A percentile compares a stretch with the other conserved stretches of the same genome.
These are phyloP conservation scores for Diplodia corticola DNA, from an alignment of 2,329 filamentous ascomycete species.

Conservation along the genomic window DNA sequence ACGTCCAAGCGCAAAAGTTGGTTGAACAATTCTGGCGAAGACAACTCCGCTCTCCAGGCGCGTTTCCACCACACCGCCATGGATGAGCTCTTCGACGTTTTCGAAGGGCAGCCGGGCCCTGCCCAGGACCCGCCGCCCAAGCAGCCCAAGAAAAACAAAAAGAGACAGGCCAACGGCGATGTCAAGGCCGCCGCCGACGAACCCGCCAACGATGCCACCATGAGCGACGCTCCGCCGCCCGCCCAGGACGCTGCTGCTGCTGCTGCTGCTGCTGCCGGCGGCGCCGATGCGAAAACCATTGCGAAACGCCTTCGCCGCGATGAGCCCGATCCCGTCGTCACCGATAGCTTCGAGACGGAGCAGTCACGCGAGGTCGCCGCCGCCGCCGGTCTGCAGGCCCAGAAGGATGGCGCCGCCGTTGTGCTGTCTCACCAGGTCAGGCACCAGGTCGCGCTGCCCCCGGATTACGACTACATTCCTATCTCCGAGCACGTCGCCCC, in stretches of 20 bases:
- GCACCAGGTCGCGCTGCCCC: constrained; percentile 93
- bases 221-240: constrained; percentile 45
- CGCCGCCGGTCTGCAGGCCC: constrained; percentile 66
- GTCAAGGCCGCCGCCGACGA: constrained; percentile 56
- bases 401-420: constrained; percentile 67
- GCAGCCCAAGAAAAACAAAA: constrained; percentile 64
- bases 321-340: constrained; percentile 77
- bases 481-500: constrained; percentile 93
- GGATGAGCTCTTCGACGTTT: constrained; percentile 50
- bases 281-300: constrained; percentile 41
- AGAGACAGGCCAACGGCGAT: constrained; percentile 80
- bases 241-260: constrained; percentile 37
- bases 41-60: constrained; percentile 3
- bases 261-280: constrained; percentile 39
- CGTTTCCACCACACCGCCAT: constrained; percentile 30
- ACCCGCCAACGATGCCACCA: constrained; percentile 44
- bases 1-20: constrained; percentile 23
- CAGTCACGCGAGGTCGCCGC: constrained; percentile 87
- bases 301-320: constrained; percentile 66
- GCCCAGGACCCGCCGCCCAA: constrained; percentile 25
- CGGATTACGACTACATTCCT: constrained; percentile 92
- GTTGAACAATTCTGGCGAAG: constrained; percentile 10
- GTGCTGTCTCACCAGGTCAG: constrained; percentile 96
- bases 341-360: constrained; percentile 92
- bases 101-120: constrained; percentile 40